Percentiles rank a stretch among this genome's conserved stretches.
phyloP scores from a whole-genome alignment of 352 stramenopile genomes.

The Pythium phragmitis region DNA sequence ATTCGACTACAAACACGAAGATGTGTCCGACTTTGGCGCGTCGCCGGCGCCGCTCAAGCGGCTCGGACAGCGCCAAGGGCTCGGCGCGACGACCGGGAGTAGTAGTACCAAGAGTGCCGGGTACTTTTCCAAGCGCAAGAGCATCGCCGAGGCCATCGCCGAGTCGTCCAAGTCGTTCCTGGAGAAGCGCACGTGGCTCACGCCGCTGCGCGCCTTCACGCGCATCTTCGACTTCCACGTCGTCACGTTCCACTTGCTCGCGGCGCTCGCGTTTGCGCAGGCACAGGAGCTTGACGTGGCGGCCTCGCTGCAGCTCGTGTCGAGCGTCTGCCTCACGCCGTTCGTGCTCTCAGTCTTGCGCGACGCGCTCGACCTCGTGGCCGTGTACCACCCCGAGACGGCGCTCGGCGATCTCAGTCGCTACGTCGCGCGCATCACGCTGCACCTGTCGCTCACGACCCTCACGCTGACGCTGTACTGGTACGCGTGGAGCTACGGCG shows the following conservation, averaged over 20 bases:
- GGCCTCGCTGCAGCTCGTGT: constrained; percentile 84
- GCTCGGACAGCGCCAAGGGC: constrained; percentile 35
- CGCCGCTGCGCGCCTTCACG: constrained; percentile 93
- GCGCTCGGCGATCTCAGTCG: constrained; percentile 66
- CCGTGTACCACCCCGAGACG: constrained; percentile 66
- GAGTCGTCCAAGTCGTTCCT: constrained; percentile 96
- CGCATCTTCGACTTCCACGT: constrained; percentile 98
- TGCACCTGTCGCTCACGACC: constrained; percentile 62
- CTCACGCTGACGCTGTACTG: constrained; percentile 77
- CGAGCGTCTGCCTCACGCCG: constrained; percentile 92
- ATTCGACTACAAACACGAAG: constrained; percentile 92
- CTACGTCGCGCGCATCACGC: constrained; percentile 83
- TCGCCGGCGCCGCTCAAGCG: constrained; percentile 64
- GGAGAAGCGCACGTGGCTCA: constrained; percentile 97
- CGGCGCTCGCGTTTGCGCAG: constrained; percentile 88
- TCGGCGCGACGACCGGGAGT: constrained; percentile 15
- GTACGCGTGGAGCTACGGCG: constrained; percentile 70
- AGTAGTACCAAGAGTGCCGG: constrained; percentile 23
- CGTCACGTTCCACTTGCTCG: constrained; percentile 95
- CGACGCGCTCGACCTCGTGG: constrained; percentile 91
- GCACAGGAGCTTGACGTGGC: constrained; percentile 91
- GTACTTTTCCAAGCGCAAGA: constrained; percentile 62
- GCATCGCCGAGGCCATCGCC: constrained; percentile 88
- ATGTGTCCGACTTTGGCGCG: constrained; percentile 63
- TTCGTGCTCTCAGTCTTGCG: constrained; percentile 87